Conservation (phyloP, 2,329 filamentous ascomycete genomes). For the Scedosporium apiospermum region DNA sequence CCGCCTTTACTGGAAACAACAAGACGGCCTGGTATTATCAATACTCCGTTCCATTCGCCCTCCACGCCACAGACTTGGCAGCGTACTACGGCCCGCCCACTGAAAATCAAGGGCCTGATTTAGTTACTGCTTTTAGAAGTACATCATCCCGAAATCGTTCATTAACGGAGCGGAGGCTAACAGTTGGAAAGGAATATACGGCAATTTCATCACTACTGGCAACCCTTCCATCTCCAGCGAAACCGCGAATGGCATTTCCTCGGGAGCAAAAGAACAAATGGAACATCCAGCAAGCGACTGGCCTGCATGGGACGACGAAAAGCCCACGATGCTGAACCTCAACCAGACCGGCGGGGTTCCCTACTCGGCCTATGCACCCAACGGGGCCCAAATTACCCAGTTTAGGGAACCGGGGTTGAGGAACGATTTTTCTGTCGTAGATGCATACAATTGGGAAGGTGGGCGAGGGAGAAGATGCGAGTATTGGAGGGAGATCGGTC, state of each 20-base stretch:
- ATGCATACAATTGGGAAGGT: conserved; percentile 19
- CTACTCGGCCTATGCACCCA: conserved; percentile 13
- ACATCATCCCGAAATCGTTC: conserved; percentile 14
- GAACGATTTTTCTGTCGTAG: conserved; percentile 29
- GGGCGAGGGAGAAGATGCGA: too few species aligned
- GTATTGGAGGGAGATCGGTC: too few species aligned
- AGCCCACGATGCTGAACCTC: conserved; percentile 30
- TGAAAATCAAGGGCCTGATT: conserved; percentile 1
- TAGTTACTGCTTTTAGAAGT: conserved; percentile 4
- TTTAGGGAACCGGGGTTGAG: conserved; percentile 16
- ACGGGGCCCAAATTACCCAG: conserved; percentile 10
- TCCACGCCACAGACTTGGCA: conserved; percentile 27
- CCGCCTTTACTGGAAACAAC: conserved; percentile 27
- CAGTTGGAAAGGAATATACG: conserved; percentile 22
- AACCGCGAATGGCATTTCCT: conserved; percentile 16
- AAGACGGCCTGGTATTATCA: conserved; percentile 36
- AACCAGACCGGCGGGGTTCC: conserved; percentile 34
- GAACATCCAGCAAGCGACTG: conserved; percentile 16
- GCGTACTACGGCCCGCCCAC: conserved; percentile 18
- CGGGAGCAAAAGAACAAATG: conserved; percentile 15
- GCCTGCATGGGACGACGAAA: conserved; percentile 21
- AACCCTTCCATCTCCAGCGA: conserved; percentile 27
- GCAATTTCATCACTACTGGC: conserved; percentile 33
- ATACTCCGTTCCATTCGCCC: conserved; percentile 31
- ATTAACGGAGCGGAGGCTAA: not conserved